Evolutionary conservation across 345 rosid species (phyloP).

Genomic region (Euphorbia lathyris): DNA sequence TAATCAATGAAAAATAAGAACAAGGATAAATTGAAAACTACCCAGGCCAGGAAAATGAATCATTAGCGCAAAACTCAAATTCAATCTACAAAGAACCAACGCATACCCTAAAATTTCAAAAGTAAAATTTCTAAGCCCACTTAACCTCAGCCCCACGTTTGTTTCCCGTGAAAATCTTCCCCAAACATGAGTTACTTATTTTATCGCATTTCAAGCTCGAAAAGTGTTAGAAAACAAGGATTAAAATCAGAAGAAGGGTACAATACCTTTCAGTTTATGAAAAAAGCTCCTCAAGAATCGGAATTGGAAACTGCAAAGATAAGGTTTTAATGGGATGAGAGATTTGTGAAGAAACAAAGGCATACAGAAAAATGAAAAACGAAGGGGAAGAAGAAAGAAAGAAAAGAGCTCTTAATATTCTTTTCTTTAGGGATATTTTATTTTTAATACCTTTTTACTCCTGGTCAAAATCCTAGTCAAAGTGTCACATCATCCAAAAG

Average conservation of each 20-base stretch:
- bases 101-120: not conserved
- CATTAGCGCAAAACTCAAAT: not conserved
- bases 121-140: not conserved
- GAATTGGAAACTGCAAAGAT: not conserved
- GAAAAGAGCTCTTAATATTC: too few relatives aligned
- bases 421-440: too few relatives aligned
- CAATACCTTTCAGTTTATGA: not conserved
- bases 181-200: not conserved
- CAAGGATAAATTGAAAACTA: not conserved
- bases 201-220: not conserved
- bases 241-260: not conserved
- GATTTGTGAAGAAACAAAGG: not conserved
- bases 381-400: too few relatives aligned
- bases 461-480: too few relatives aligned
- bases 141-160: not conserved
- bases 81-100: not conserved
- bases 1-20: not conserved
- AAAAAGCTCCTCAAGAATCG: not conserved
- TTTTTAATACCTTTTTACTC: too few relatives aligned
- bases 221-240: not conserved
- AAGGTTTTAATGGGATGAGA: not conserved
- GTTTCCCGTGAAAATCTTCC: not conserved
- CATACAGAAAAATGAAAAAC: too few relatives aligned
- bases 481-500: too few relatives aligned
- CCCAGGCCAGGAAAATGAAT: not conserved